Evolutionary conservation across 768 basidiomycete genomes (phyloP).

Genomic region (Exsudoporus frostii): DNA sequence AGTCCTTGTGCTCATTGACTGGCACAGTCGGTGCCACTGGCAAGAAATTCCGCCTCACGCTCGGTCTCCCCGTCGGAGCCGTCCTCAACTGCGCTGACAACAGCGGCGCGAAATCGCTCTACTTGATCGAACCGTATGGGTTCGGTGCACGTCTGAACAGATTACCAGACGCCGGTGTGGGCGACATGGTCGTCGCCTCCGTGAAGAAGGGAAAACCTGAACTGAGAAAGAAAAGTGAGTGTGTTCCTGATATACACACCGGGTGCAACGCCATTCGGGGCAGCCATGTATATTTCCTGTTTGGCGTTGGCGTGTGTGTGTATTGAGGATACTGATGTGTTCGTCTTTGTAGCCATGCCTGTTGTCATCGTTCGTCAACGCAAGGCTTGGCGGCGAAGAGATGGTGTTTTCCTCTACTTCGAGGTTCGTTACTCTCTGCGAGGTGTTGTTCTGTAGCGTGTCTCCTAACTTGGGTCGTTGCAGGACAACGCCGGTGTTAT

Average conservation of each 20-base stretch:
- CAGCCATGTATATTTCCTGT: too few species aligned
- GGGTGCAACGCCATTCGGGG: too few species aligned
- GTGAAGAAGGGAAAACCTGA: conserved; percentile 99
- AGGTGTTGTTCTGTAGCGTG: neutral
- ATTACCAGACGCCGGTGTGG: conserved; percentile 92
- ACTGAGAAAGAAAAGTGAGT: conserved; percentile 97
- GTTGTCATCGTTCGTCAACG: conserved; percentile 96
- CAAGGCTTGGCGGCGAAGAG: conserved; percentile 96
- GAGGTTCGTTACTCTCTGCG: conserved; percentile 50
- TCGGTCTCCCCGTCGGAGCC: conserved; percentile 91
- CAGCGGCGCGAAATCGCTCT: conserved; percentile 96
- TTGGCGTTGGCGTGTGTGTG: neutral
- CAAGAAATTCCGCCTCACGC: conserved; percentile 94
- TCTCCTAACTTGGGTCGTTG: neutral
- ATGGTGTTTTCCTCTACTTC: conserved; percentile 99
- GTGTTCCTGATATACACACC: neutral
- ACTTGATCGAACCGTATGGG: conserved; percentile 91
- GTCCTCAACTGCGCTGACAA: conserved; percentile 99
- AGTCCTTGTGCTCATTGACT: conserved; percentile 1
- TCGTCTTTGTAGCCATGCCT: conserved; percentile 74
- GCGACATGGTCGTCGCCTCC: conserved; percentile 93
- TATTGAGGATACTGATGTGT: conserved; percentile 4
- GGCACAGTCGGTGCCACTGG: conserved; percentile 63
- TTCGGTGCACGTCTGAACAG: conserved; percentile 97
- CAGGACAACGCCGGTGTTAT: conserved; percentile 96